phyloP scores from a whole-genome alignment of 495 filamentous ascomycete species.

The Niebla homalea region DNA sequence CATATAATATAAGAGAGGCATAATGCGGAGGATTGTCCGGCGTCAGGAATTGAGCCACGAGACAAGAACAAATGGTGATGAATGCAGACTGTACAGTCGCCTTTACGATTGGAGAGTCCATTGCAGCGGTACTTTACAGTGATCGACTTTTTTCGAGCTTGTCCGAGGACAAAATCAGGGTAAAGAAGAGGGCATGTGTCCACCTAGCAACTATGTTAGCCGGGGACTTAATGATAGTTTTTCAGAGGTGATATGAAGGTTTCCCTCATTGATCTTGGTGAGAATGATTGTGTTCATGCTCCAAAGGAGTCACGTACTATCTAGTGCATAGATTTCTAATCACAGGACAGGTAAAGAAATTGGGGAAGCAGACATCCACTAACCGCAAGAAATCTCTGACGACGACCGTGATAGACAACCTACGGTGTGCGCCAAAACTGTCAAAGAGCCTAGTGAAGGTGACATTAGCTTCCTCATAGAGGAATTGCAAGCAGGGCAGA shows the following conservation, averaged over 20 bases:
- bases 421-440: constrained; percentile 20
- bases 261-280: constrained; percentile 81
- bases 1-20: constrained; percentile 67
- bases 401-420: too few species aligned
- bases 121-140: constrained; percentile 1
- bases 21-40: constrained; percentile 31
- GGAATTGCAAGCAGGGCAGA: constrained; percentile 12
- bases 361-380: constrained; percentile 2
- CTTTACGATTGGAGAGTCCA: constrained; percentile 41
- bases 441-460: background rate
- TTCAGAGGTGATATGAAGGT: background rate
- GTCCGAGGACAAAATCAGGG: background rate
- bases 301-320: constrained; percentile 69
- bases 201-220: background rate
- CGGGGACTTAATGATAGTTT: background rate
- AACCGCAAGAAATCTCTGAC: too few species aligned
- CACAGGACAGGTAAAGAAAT: constrained; percentile 36
- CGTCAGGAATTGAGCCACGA: constrained; percentile 42
- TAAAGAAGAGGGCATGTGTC: background rate
- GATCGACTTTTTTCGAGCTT: background rate
- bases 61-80: constrained; percentile 62
- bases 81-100: constrained; percentile 59
- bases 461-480: constrained; percentile 1
- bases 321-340: constrained; percentile 70
- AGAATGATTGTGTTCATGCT: constrained; percentile 47